Evolutionary conservation across 1,139 yeast genomes (phyloP).

Genomic region (Yamadazyma jaroonii): DNA sequence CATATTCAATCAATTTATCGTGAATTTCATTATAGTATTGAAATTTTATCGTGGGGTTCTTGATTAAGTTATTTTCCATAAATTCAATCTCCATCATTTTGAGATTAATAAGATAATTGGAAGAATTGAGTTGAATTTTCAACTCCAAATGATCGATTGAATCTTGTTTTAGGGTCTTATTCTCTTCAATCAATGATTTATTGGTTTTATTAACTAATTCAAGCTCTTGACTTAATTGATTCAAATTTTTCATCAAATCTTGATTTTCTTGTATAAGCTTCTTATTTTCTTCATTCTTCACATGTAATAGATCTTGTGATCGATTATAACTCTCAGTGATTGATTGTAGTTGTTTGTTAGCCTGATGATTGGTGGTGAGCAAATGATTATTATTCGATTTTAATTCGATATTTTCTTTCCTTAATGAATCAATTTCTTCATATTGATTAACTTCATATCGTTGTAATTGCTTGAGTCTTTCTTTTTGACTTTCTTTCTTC

Average conservation of each 20-base stretch:
- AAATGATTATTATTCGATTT: neutral
- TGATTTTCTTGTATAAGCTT: slow-evolving; percentile 2
- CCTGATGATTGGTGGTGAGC: neutral
- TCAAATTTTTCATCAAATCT: slow-evolving; percentile 1
- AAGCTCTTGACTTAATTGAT: slow-evolving; percentile 1
- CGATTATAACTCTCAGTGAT: neutral
- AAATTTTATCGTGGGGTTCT: slow-evolving; percentile 9
- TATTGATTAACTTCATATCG: neutral
- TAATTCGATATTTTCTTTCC: neutral
- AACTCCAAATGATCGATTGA: slow-evolving; percentile 5
- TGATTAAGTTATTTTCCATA: slow-evolving; percentile 6
- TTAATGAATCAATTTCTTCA: neutral
- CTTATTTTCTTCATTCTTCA: neutral
- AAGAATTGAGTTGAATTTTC: slow-evolving; percentile 9
- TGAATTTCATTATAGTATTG: slow-evolving; percentile 11
- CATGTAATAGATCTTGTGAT: neutral
- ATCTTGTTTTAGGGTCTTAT: slow-evolving; percentile 9
- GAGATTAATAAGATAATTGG: slow-evolving; percentile 10
- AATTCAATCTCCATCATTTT: slow-evolving; percentile 11
- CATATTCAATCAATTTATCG: slow-evolving; percentile 11
- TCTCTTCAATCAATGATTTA: slow-evolving; percentile 7
- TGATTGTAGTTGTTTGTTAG: slow-evolving; percentile 7
- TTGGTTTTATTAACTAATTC: slow-evolving; percentile 5
- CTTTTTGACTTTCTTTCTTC: neutral
- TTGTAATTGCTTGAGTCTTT: slow-evolving; percentile 1